Evolutionary conservation across 352 stramenopile species (phyloP), one percentile per base, ranked within the genome.

Genomic region (Saprolegnia parasitica): DNA sequence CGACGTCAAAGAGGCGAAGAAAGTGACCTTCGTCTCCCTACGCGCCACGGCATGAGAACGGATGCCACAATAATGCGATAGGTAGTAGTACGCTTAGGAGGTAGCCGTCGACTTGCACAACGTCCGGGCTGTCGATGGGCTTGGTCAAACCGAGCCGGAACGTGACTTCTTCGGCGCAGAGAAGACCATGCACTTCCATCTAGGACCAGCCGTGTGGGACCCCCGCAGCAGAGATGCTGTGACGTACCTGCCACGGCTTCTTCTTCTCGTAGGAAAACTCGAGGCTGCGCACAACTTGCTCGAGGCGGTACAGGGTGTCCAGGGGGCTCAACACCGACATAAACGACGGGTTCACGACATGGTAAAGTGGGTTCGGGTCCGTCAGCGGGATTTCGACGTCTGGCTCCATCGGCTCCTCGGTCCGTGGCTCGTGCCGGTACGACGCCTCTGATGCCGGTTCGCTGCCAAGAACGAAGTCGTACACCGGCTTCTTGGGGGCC

Each of bases 101-200:
- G 24, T n/a, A 32, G 35, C 52, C 40, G 45, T 67, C 58, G 45
- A 56, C 42, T 15, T 55, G 18, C 11, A 67, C 9, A 20, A 40
- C 11, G 13, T 49, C 42, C 13, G 42, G 42, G 11, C 3, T 23
- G 40, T 56, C 58, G 11, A 23, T 21, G 21, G 26, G 37, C 6
- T 55, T 37, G 37, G 37, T 55, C 37, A 67, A 23, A 18, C 13
- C 5, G 24, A 67, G 49, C 10, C 21, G 11, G 32, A 67, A 67
- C n/a, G 13, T 39, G 18, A 67, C 58, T 55, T 67, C 58, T 67
- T 67, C 58, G 23, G 50, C 58, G 29, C 58, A 67, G 9, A 67
- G 40, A 39, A 67, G 24, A 3, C 58, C 58, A 3, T 21, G 35
- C 35, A 67, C 58, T 6, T 16, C 13, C 15, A 67, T 42, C 40